phyloP scores from a whole-genome alignment of 2,329 filamentous ascomycete genomes.

The Fusarium sp. region DNA sequence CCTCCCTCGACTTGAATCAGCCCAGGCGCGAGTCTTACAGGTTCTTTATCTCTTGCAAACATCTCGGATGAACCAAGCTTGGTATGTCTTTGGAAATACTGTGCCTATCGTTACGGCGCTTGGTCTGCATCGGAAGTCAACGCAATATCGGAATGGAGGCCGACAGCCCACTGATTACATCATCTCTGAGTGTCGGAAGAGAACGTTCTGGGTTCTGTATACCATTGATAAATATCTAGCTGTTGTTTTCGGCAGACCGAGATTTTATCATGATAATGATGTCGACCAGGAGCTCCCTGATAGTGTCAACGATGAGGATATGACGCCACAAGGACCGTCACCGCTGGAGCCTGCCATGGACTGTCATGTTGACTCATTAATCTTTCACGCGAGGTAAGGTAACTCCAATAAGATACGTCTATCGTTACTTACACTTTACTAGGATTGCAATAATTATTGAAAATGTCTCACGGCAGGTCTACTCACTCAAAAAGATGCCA shows the following conservation, averaged over 20 bases:
- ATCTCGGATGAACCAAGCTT: constrained; percentile 67
- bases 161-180: constrained; percentile 49
- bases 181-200: constrained; percentile 60
- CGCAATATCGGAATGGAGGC: constrained; percentile 28
- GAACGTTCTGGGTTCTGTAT: constrained; percentile 70
- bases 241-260: constrained; percentile 68
- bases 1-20: constrained; percentile 61
- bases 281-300: constrained; percentile 69
- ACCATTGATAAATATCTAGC: constrained; percentile 69
- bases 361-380: constrained; percentile 57
- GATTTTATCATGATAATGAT: constrained; percentile 69
- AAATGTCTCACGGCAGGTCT: constrained; percentile 50
- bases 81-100: constrained; percentile 66
- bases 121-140: constrained; percentile 45
- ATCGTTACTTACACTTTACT: rapidly evolving
- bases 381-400: constrained; percentile 53
- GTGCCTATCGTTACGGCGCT: constrained; percentile 60
- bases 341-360: constrained; percentile 46
- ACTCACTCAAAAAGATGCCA: constrained; percentile 48
- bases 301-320: constrained; percentile 63
- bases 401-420: neutral
- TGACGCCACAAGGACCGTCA: constrained; percentile 53
- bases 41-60: constrained; percentile 66
- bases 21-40: constrained; percentile 65
- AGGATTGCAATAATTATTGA: constrained; percentile 52